Evolutionary conservation across 73 alveolate species (phyloP).

Genomic region (Paramecium biaurelia): DNA sequence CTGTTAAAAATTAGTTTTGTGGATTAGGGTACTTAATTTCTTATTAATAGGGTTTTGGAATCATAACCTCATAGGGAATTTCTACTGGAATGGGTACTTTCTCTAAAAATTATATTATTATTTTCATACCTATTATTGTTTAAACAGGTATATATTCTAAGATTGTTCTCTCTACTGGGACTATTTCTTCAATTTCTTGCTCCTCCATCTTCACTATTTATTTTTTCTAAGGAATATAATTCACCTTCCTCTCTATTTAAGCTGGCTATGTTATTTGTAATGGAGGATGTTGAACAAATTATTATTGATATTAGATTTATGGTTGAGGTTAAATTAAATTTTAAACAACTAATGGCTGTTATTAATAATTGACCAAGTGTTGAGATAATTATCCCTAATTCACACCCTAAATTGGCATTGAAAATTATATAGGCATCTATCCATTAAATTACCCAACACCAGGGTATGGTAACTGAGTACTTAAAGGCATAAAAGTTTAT

Average conservation of each 20-base stretch:
- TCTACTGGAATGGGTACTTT: constrained; percentile 4
- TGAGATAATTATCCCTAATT: background rate
- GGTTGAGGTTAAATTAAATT: constrained; percentile 23
- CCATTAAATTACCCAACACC: background rate
- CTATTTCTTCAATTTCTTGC: constrained; percentile 16
- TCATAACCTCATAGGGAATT: background rate
- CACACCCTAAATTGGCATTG: background rate
- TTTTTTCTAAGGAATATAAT: background rate
- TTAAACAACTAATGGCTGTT: background rate
- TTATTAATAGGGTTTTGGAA: background rate
- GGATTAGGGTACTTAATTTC: background rate
- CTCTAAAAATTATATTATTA: background rate
- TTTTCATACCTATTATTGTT: background rate
- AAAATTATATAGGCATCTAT: background rate
- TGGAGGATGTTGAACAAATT: background rate
- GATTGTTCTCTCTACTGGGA: background rate
- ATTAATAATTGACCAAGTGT: background rate
- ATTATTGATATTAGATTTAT: background rate
- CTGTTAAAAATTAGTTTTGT: background rate
- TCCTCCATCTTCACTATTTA: background rate
- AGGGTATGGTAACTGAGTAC: background rate
- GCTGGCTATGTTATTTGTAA: background rate
- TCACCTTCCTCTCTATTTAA: background rate
- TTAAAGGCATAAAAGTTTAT: background rate
- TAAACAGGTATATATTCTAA: constrained; percentile 19